phyloP scores from a whole-genome alignment of 2,329 filamentous ascomycete species.

The Fusarium proliferatum region DNA sequence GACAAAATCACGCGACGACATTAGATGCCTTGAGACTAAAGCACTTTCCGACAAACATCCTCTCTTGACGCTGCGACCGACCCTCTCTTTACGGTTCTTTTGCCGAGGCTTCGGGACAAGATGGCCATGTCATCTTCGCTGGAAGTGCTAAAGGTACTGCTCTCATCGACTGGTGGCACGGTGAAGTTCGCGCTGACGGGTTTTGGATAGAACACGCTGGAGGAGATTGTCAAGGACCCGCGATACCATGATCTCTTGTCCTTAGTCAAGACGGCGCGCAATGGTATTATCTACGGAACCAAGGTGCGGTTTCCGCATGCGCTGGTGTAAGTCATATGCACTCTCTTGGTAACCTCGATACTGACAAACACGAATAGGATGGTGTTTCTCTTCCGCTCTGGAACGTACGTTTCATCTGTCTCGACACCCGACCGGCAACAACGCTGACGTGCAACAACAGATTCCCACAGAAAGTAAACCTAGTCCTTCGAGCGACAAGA shows the following conservation, averaged over 20 bases:
- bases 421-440: not conserved
- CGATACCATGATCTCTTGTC: constrained; percentile 86
- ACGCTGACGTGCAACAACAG: constrained; percentile 47
- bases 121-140: constrained; percentile 46
- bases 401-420: constrained; percentile 69
- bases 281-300: constrained; percentile 95
- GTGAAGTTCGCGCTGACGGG: constrained; percentile 18
- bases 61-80: constrained; percentile 23
- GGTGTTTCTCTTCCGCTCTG: constrained; percentile 95
- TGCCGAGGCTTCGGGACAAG: constrained; percentile 39
- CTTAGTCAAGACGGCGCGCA: constrained; percentile 91
- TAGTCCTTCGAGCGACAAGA: constrained; percentile 86
- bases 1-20: constrained; percentile 20
- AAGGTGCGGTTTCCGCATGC: constrained; percentile 99
- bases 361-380: constrained; percentile 67
- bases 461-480: constrained; percentile 78
- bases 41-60: constrained; percentile 5
- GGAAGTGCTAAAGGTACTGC: constrained; percentile 46
- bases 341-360: not conserved
- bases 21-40: constrained; percentile 26
- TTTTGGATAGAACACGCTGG: constrained; percentile 69
- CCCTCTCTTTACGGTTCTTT: constrained; percentile 5
- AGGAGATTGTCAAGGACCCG: constrained; percentile 83
- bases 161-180: not conserved
- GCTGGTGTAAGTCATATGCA: constrained; percentile 69